These are phyloP conservation scores for Talinum fruticosum DNA, from an alignment of 148 eudicot genomes.

Conservation along the genomic window DNA sequence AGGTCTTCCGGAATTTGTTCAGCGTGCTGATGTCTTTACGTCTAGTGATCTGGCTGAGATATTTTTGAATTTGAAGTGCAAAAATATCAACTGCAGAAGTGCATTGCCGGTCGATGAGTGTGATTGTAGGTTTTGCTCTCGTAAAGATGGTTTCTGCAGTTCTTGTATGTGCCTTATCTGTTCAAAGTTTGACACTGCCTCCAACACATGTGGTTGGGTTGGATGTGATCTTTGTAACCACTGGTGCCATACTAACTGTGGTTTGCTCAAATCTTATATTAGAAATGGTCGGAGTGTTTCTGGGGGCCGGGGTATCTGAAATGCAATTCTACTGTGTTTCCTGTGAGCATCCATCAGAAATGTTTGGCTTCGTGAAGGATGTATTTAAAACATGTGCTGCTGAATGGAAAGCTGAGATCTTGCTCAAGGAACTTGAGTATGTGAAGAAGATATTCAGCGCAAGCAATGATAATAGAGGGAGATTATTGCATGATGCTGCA, in stretches of 20 bases:
- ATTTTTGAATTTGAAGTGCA: conserved; percentile 71
- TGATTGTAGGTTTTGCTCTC: conserved; percentile 79
- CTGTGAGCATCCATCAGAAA: conserved; percentile 93
- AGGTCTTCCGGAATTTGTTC: conserved; percentile 58
- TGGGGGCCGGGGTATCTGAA: conserved; percentile 57
- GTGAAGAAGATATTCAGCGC: conserved; percentile 69
- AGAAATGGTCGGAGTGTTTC: conserved; percentile 73
- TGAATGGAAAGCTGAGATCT: conserved; percentile 69
- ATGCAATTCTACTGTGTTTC: conserved; percentile 97
- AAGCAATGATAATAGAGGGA: conserved; percentile 79
- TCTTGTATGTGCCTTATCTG: conserved; percentile 94
- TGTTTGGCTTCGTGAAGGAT: conserved; percentile 97
- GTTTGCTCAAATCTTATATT: conserved; percentile 59
- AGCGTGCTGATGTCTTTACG: conserved; percentile 42
- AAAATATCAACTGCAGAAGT: conserved; percentile 67
- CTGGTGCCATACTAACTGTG: conserved; percentile 99
- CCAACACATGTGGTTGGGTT: conserved; percentile 98
- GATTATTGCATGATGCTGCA: conserved; percentile 59
- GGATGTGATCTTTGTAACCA: conserved; percentile 95
- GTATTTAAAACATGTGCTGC: conserved; percentile 77
- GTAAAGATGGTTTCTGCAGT: conserved; percentile 76
- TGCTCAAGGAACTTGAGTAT: conserved; percentile 81
- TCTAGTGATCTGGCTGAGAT: conserved; percentile 76
- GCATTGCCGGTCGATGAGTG: conserved; percentile 91
- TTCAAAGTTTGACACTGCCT: conserved; percentile 88